Percentiles rank a stretch among this genome's conserved stretches.
phyloP scores from a whole-genome alignment of 2,329 filamentous ascomycete genomes.

The Nemania sp. region DNA sequence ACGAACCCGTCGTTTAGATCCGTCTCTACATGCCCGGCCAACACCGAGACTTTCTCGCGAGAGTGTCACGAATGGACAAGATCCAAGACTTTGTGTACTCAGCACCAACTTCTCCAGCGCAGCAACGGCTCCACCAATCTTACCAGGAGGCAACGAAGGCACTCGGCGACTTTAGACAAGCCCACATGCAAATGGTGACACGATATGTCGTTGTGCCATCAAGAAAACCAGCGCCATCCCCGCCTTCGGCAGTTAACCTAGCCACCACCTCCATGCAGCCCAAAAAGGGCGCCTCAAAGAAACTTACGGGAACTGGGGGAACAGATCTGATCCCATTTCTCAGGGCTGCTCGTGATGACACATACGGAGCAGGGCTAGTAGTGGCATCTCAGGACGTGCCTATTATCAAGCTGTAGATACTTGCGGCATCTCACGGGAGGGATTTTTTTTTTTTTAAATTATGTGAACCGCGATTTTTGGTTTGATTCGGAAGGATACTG shows the following conservation, averaged over 20 bases:
- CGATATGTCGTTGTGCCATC: slow-evolving; percentile 90
- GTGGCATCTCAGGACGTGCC: slow-evolving; percentile 9
- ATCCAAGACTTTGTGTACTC: slow-evolving; percentile 74
- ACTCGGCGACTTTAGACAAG: slow-evolving; percentile 81
- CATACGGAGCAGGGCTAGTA: slow-evolving; percentile 52
- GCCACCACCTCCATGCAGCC: slow-evolving; percentile 58
- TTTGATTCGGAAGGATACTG: not conserved
- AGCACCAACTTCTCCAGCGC: slow-evolving; percentile 56
- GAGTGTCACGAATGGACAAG: slow-evolving; percentile 77
- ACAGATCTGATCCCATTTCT: slow-evolving; percentile 90
- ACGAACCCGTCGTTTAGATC: slow-evolving; percentile 55
- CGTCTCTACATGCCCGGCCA: slow-evolving; percentile 90
- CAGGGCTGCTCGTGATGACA: slow-evolving; percentile 90
- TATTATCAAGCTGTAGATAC: not conserved
- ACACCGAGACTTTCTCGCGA: slow-evolving; percentile 81
- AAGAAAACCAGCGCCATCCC: slow-evolving; percentile 48
- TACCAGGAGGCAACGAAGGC: slow-evolving; percentile 82
- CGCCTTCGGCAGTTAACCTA: slow-evolving; percentile 54
- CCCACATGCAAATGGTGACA: slow-evolving; percentile 90
- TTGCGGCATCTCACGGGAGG: not conserved
- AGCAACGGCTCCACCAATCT: slow-evolving; percentile 53
- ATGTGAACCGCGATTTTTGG: not conserved
- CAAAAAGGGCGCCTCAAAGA: slow-evolving; percentile 38
- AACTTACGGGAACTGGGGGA: slow-evolving; percentile 86
- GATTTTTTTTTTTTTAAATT: not conserved